Evolutionary conservation across 306 rosid genomes (phyloP), one percentile per base, ranked within the genome.

Genomic region (Castanea sativa): DNA sequence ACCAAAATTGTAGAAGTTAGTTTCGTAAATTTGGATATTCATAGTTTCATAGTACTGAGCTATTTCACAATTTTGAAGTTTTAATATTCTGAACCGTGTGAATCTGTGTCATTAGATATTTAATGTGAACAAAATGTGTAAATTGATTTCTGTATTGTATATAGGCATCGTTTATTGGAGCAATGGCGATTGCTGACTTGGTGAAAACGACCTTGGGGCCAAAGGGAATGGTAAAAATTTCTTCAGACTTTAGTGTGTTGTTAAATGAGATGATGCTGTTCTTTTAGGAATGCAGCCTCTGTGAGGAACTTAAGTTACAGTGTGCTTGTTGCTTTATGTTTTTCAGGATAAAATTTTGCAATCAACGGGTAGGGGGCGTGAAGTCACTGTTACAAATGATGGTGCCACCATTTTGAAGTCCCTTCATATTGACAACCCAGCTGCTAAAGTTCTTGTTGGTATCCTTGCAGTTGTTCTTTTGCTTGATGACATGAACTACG

Each of bases 401-500:
- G 98, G 99, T 51, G 99, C 99, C 67, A 96, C 99, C 83, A 96
- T 93, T 85, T 86, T 96, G 78, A 96, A 96, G 85, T 96, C 99
- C 52, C 93, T 96, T 73, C 99, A 93, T 77, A 88, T 96, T 78
- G 99, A 96, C 83, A 96, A 96, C 77, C 93, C 99, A 59, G 98
- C 99, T 83, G 98, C 99, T 72, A 96, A 96, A 89, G 99, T 96
- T 73, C 99, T 96, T 52, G 93, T 96, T 1, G 99, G 99, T 95
- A 95, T 95, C 98, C 99, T 92, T 78, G 3, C 43, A 7, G 30
- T 70, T 57, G 73, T 64, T 74, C 49, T 60, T 25, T 53, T 69
- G 6, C 35, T 79, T 14, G 35, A 73, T 68, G 53, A 75, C 77
- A 55, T 33, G 9, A 21, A 9, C 51, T 23, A 33, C 14, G n/a